These are phyloP conservation scores for Yamadazyma dushanensis DNA, from an alignment of 1,139 yeast genomes.

Conservation along the genomic window DNA sequence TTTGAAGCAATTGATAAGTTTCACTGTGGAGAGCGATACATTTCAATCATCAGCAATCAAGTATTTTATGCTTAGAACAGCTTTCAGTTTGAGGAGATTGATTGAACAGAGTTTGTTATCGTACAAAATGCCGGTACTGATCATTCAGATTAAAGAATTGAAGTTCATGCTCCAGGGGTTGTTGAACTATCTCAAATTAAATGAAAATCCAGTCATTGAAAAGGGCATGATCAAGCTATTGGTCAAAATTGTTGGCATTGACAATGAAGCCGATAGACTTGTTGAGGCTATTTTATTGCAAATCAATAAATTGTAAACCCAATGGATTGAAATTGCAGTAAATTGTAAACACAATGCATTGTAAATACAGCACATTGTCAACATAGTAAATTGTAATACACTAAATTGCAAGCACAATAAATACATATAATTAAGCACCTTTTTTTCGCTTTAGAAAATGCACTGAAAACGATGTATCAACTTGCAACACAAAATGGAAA, in stretches of 20 bases:
- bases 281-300: constrained; percentile 2
- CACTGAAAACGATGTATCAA: too few species aligned
- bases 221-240: constrained; percentile 19
- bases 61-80: constrained; percentile 29
- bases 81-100: constrained; percentile 36
- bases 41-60: constrained; percentile 22
- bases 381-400: too few species aligned
- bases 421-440: too few species aligned
- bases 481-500: too few species aligned
- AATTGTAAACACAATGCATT: not conserved
- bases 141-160: constrained; percentile 37
- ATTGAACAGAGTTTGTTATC: constrained; percentile 34
- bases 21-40: constrained; percentile 15
- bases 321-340: too few species aligned
- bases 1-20: constrained; percentile 33
- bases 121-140: constrained; percentile 34
- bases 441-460: too few species aligned
- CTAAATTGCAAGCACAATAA: too few species aligned
- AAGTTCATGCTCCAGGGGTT: constrained; percentile 28
- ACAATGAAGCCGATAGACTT: constrained; percentile 17
- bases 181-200: constrained; percentile 7
- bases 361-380: too few species aligned
- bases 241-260: constrained; percentile 27
- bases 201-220: constrained; percentile 2
- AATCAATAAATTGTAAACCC: constrained; percentile 1